Evolutionary conservation across 306 rosid species (phyloP).

Genomic region (Vicia villosa): DNA sequence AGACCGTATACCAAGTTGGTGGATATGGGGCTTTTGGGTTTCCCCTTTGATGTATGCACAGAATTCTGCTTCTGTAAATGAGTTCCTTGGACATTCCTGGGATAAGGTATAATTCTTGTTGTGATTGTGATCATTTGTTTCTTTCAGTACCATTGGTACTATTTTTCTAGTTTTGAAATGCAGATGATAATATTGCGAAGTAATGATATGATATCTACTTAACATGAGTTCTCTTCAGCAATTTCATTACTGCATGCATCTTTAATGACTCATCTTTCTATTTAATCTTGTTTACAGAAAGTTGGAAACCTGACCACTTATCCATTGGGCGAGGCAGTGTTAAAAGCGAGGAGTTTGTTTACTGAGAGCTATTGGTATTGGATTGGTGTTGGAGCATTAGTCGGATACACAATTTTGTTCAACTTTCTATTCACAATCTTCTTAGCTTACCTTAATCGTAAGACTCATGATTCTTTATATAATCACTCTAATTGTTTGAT

Average conservation of each 20-base stretch:
- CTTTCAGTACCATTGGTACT: not conserved
- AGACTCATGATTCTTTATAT: slow-evolving; percentile 45
- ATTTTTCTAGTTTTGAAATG: slow-evolving; percentile 3
- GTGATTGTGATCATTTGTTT: slow-evolving; percentile 18
- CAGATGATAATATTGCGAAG: slow-evolving; percentile 24
- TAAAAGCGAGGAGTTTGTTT: slow-evolving; percentile 68
- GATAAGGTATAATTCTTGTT: slow-evolving; percentile 59
- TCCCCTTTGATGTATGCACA: slow-evolving; percentile 99
- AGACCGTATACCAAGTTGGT: slow-evolving; percentile 89
- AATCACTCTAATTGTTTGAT: slow-evolving; percentile 29
- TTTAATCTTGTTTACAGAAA: slow-evolving; percentile 47
- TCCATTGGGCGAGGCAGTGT: slow-evolving; percentile 72
- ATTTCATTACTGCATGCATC: slow-evolving; percentile 30
- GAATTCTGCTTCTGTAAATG: slow-evolving; percentile 90
- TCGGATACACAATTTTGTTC: slow-evolving; percentile 90
- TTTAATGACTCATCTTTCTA: slow-evolving; percentile 29
- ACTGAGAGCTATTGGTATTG: slow-evolving; percentile 94
- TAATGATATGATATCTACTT: slow-evolving; percentile 12
- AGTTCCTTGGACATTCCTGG: slow-evolving; percentile 98
- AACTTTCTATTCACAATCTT: slow-evolving; percentile 78
- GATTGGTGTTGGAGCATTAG: slow-evolving; percentile 96
- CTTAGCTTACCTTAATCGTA: slow-evolving; percentile 93
- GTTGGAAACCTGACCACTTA: slow-evolving; percentile 53
- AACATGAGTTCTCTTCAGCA: slow-evolving; percentile 14
- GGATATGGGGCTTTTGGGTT: slow-evolving; percentile 99